Percentiles rank a stretch among this genome's conserved stretches.
Evolutionary conservation across 163 green algal species (phyloP).

Genomic region (Chlorella variabilis): DNA sequence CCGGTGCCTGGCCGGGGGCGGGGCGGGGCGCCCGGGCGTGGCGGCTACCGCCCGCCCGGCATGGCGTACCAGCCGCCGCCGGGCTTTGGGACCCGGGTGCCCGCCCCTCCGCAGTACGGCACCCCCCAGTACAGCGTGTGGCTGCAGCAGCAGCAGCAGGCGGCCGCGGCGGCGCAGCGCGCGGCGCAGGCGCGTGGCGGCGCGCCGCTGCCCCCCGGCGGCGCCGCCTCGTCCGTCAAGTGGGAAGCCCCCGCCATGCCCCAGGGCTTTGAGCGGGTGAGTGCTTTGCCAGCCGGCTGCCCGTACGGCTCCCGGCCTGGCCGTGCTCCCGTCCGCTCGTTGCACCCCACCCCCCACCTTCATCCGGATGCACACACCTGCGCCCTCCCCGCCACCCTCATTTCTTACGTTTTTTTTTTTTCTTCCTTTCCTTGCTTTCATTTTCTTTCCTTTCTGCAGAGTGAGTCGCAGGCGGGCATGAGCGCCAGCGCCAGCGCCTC

Average conservation of each 20-base stretch:
- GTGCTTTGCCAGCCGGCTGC: too few relatives aligned
- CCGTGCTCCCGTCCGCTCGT: neutral
- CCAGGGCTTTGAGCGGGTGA: neutral
- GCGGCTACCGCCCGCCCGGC: constrained; percentile 29
- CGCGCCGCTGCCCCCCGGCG: neutral
- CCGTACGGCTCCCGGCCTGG: neutral
- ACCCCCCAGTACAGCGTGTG: constrained; percentile 7
- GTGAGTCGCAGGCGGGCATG: neutral
- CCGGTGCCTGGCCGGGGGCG: neutral
- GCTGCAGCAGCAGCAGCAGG: constrained; percentile 6
- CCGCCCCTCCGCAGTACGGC: neutral
- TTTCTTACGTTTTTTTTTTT: too few relatives aligned
- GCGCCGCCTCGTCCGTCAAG: neutral
- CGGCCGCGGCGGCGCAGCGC: neutral
- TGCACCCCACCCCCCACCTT: neutral
- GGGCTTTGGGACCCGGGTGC: neutral
- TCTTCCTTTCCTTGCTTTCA: too few relatives aligned
- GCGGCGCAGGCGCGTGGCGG: neutral
- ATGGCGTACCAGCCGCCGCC: neutral
- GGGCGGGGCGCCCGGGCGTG: neutral
- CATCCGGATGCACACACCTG: neutral
- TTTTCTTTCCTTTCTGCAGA: neutral
- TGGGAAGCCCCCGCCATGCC: constrained; percentile 30
- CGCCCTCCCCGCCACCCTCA: too few relatives aligned
- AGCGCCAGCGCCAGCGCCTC: neutral